phyloP scores from a whole-genome alignment of 2,329 filamentous ascomycete genomes.

The Fusarium nelsonii region DNA sequence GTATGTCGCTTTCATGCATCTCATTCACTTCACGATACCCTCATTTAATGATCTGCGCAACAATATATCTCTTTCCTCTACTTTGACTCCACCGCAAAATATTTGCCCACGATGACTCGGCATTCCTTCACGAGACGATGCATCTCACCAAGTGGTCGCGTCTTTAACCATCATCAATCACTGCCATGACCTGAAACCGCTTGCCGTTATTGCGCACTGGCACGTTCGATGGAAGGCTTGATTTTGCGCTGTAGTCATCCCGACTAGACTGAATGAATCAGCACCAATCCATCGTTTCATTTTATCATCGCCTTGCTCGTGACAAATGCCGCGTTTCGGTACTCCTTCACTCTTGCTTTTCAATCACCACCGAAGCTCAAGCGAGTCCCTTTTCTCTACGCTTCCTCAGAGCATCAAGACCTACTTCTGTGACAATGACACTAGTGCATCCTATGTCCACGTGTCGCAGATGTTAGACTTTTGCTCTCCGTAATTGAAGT shows the following conservation, averaged over 20 bases:
- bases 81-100: conserved; percentile 9
- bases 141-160: conserved; percentile 36
- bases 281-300: conserved; percentile 17
- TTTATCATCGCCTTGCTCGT: conserved; percentile 6
- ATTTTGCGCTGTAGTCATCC: conserved; percentile 14
- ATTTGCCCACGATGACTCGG: conserved; percentile 12
- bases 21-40: conserved; percentile 42
- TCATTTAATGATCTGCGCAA: conserved; percentile 27
- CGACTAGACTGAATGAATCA: conserved; percentile 46
- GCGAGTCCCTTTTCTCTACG: conserved; percentile 20
- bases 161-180: conserved; percentile 12
- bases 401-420: conserved; percentile 14
- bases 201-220: conserved; percentile 16
- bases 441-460: conserved; percentile 22
- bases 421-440: conserved; percentile 4
- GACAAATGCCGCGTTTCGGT: conserved; percentile 30
- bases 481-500: conserved; percentile 4
- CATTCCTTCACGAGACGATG: conserved; percentile 13
- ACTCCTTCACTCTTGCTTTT: conserved; percentile 20
- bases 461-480: conserved; percentile 21
- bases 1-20: conserved; percentile 55
- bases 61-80: background rate
- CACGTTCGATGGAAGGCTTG: conserved; percentile 2
- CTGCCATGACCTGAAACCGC: conserved; percentile 11
- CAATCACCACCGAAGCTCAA: conserved; percentile 25